A percentile compares a stretch with the other conserved stretches of the same genome.
Conservation (phyloP, 176 grass and related monocot genomes). For the Elymus sibiricus region DNA sequence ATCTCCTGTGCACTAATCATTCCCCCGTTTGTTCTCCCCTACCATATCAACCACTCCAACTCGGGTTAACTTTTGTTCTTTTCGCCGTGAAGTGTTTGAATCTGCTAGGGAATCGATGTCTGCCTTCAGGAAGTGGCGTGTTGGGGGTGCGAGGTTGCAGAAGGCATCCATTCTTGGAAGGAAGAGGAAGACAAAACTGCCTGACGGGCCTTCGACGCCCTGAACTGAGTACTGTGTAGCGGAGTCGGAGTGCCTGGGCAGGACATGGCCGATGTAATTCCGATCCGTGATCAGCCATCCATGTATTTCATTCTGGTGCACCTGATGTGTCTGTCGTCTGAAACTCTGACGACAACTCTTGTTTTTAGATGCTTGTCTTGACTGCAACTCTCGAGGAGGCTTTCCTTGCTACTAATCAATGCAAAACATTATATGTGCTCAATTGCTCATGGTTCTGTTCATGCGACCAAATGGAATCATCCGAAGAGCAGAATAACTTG, state of each 20-base stretch:
- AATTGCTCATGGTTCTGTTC: too few relatives aligned
- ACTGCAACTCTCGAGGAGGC: too few relatives aligned
- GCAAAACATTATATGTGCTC: too few relatives aligned
- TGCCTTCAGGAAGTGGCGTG: constrained; percentile 76
- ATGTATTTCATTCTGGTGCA: neutral
- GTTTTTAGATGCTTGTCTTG: too few relatives aligned
- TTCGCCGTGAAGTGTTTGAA: constrained; percentile 50
- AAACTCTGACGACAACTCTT: too few relatives aligned
- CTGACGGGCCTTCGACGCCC: constrained; percentile 28
- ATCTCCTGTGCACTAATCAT: neutral
- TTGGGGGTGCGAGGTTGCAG: constrained; percentile 59
- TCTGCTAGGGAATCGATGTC: constrained; percentile 74
- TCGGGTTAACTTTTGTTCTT: neutral
- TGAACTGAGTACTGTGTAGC: constrained; percentile 6
- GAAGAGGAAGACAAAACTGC: constrained; percentile 73
- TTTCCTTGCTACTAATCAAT: too few relatives aligned
- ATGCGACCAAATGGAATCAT: too few relatives aligned
- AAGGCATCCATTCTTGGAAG: constrained; percentile 80
- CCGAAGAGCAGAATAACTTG: too few relatives aligned
- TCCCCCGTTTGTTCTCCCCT: neutral
- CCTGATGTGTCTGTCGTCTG: too few relatives aligned
- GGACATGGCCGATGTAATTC: neutral
- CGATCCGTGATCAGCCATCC: neutral
- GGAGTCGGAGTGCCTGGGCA: neutral
- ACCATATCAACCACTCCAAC: neutral